phyloP scores from a whole-genome alignment of 2,329 filamentous ascomycete species.

The Cordyceps farinosa region DNA sequence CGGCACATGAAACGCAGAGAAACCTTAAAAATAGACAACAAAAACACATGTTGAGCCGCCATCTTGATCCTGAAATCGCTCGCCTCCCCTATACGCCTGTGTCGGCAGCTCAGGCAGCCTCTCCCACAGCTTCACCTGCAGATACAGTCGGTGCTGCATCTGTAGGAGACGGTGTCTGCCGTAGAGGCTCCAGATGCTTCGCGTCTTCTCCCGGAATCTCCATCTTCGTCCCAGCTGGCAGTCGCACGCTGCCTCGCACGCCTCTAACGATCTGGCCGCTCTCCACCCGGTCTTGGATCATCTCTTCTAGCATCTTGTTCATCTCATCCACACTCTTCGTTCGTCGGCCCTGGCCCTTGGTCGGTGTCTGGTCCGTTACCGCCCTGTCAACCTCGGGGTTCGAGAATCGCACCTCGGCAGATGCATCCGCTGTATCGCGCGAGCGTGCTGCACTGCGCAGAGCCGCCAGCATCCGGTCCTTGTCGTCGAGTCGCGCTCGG shows the following conservation, averaged over 20 bases:
- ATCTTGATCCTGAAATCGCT: neutral
- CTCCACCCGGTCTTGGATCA: constrained; percentile 88
- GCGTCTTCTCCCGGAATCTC: constrained; percentile 34
- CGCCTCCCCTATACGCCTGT: neutral
- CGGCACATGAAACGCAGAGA: neutral
- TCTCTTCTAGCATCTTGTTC: constrained; percentile 89
- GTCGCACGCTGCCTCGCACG: constrained; percentile 61
- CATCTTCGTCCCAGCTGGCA: constrained; percentile 46
- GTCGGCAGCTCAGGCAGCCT: constrained; percentile 21
- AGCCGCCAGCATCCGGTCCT: constrained; percentile 88
- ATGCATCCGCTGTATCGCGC: constrained; percentile 70
- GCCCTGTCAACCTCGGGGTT: constrained; percentile 24
- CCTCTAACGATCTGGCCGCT: constrained; percentile 67
- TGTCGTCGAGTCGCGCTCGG: constrained; percentile 85
- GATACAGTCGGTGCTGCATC: constrained; percentile 13
- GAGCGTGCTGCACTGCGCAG: constrained; percentile 82
- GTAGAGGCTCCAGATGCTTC: constrained; percentile 38
- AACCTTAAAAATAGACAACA: neutral
- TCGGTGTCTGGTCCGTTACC: constrained; percentile 25
- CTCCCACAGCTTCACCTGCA: constrained; percentile 26
- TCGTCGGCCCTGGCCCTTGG: constrained; percentile 44
- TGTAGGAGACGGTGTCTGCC: constrained; percentile 34
- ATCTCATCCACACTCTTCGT: constrained; percentile 81
- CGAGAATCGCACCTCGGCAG: constrained; percentile 31
- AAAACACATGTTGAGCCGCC: neutral